Evolutionary conservation across 495 filamentous ascomycete species (phyloP).

Genomic region (Staphylotrichum tortipilum): DNA sequence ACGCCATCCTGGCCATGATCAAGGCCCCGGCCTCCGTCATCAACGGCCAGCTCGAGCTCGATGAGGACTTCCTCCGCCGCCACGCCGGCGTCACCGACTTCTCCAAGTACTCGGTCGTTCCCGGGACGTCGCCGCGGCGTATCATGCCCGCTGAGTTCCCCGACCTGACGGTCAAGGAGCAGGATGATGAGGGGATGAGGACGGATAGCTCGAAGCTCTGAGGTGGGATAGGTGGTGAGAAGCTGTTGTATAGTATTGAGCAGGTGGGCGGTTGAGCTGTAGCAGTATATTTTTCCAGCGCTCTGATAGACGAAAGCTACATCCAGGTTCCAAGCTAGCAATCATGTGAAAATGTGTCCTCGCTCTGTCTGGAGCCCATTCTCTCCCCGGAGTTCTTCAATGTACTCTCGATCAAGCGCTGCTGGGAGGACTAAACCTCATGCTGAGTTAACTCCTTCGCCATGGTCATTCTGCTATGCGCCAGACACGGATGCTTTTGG

Average conservation of each 20-base stretch:
- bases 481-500: no score
- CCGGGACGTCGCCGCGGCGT: conserved; percentile 54
- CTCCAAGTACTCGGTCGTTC: conserved; percentile 59
- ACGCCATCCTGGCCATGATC: conserved; percentile 70
- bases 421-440: neutral
- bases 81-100: conserved; percentile 63
- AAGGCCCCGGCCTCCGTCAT: conserved; percentile 49
- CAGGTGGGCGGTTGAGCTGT: no score
- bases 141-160: conserved; percentile 75
- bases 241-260: neutral
- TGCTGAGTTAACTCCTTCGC: neutral
- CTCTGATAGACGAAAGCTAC: no score
- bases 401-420: neutral
- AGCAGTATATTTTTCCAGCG: neutral
- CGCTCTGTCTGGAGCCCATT: neutral
- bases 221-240: neutral
- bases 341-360: neutral
- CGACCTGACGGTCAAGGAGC: conserved; percentile 63
- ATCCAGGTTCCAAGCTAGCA: neutral
- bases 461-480: neutral
- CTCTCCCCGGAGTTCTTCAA: neutral
- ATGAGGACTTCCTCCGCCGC: conserved; percentile 73
- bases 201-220: conserved; percentile 54
- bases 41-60: conserved; percentile 64
- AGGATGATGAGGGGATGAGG: conserved; percentile 70